Evolutionary conservation across 257 asterid species (phyloP), one percentile per base, ranked within the genome.

Genomic region (Petunia secreta): DNA sequence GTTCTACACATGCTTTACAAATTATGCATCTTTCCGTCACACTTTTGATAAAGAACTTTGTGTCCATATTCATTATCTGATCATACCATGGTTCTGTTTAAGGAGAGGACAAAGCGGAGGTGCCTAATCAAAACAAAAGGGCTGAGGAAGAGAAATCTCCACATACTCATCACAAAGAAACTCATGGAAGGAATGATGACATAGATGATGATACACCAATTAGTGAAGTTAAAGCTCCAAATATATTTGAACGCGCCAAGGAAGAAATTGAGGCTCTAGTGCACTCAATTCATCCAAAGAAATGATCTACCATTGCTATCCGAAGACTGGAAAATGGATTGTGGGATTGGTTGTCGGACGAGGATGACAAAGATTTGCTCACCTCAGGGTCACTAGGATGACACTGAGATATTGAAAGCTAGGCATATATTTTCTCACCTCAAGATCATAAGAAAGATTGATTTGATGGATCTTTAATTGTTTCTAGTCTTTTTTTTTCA

Each of bases 201-300:
- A 85, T 92, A 13, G 88, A 92, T 48, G 94, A 84, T 81, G 82
- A 85, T 76, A 91, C 95, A 58, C 87, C 92, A 3, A 46, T 90
- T 16, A 38, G 68, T 75, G 88, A 86, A 73, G 90, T 92, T 7
- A 92, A 86, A 87, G 97, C 89, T 39, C 97, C 98, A n/a, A 90
- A 76, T 52, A 84, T 94, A 81, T 91, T 94, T 64, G 94, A 89
- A 80, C 86, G 97, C 83, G 98, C 97, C 25, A 94, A 94, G 91
- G 98, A 94, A 86, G 97, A 94, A 84, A 80, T 94, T 13, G 95
- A 92, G 79, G 98, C 97, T 65, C 80, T 92, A 73, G 43, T 91
- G 54, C 88, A 80, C 11, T 46, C 94, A 46, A 83, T 91, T 81
- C 91, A 87, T 83, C 89, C 91, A 14, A 91, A 88, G 85, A 92